Conservation (phyloP, 176 grass and related monocot genomes). For the Avena insularis region DNA sequence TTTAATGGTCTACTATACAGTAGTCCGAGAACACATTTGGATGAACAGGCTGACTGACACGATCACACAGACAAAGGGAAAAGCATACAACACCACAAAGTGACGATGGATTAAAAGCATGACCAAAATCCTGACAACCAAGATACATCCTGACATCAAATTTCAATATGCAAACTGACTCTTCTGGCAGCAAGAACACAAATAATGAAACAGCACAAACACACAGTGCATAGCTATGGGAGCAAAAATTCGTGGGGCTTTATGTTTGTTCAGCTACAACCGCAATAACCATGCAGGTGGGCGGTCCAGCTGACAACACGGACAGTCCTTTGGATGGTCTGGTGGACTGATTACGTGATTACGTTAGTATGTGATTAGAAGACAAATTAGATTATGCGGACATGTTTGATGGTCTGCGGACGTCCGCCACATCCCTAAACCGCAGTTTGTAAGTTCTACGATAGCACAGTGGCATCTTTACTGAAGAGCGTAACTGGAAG, state of each 20-base stretch:
- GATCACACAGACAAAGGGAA: not conserved
- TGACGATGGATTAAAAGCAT: not conserved
- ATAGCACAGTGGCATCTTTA: not conserved
- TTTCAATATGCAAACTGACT: not conserved
- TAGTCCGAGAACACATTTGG: not conserved
- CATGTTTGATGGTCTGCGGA: too few species aligned
- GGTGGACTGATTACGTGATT: too few species aligned
- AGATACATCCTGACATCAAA: not conserved
- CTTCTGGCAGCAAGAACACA: not conserved
- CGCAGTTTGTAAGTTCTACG: not conserved
- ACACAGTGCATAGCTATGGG: not conserved
- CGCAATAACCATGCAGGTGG: too few species aligned
- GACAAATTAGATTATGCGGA: too few species aligned
- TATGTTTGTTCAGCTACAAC: not conserved
- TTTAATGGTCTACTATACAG: not conserved
- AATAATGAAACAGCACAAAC: not conserved
- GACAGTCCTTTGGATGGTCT: too few species aligned
- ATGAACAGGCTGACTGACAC: not conserved
- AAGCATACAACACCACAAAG: not conserved
- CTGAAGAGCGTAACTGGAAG: not conserved
- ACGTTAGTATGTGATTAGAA: too few species aligned
- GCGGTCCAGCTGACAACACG: too few species aligned
- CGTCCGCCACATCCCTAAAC: too few species aligned
- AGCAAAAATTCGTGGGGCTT: not conserved
- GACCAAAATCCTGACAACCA: not conserved